Percentiles rank a stretch among this genome's conserved stretches.
These are phyloP conservation scores for Penicillium aurantiogriseum DNA, from an alignment of 2,329 filamentous ascomycete species.

Conservation along the genomic window DNA sequence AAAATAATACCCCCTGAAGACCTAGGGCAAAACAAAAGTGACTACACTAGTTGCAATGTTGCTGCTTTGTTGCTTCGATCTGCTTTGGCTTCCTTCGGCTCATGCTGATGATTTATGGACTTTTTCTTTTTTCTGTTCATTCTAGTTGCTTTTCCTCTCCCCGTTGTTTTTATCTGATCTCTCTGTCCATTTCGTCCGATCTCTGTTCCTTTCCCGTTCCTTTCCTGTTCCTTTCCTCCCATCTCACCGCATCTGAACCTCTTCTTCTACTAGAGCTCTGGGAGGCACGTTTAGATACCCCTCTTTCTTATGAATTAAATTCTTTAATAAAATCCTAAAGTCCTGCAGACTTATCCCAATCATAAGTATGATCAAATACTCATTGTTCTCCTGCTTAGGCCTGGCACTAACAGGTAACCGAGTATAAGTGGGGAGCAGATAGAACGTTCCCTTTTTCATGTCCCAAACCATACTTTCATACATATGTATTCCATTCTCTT, in stretches of 20 bases:
- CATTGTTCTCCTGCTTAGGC: no score
- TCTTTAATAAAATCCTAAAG: constrained; percentile 1
- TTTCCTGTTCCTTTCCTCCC: not conserved
- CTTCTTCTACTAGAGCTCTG: constrained; percentile 13
- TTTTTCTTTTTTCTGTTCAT: not conserved
- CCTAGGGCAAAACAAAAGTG: not conserved
- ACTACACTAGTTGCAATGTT: constrained; percentile 1
- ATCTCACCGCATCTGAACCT: constrained; percentile 3
- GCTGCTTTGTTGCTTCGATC: constrained; percentile 5
- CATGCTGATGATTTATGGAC: not conserved
- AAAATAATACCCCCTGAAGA: not conserved
- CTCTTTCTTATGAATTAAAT: constrained; percentile 18
- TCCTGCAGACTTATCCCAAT: no score
- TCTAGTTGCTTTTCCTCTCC: not conserved
- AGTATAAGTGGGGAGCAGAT: no score
- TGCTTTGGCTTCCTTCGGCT: not conserved
- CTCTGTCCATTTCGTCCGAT: not conserved
- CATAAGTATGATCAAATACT: not conserved
- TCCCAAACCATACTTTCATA: no score
- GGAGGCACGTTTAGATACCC: constrained; percentile 38
- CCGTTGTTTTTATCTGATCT: not conserved
- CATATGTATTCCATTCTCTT: no score
- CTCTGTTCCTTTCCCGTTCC: not conserved
- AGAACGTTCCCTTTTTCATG: no score
- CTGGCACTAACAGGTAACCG: no score